phyloP scores from a whole-genome alignment of 495 filamentous ascomycete species.

The Aspergillus kassunensis region DNA sequence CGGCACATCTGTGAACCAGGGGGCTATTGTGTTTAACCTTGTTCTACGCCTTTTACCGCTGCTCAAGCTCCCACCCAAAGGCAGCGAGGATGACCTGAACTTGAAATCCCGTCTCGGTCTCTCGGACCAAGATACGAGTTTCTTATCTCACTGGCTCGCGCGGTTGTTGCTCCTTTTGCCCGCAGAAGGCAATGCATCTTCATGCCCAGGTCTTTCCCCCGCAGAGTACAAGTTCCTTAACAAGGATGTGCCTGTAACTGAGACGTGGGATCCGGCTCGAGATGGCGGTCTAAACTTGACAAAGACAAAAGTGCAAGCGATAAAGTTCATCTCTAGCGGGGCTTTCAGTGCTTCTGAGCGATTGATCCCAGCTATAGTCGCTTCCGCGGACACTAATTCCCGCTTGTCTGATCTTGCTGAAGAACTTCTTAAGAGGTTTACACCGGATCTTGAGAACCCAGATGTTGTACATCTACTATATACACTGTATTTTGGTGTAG shows the following conservation, averaged over 20 bases:
- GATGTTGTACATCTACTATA: conserved; percentile 60
- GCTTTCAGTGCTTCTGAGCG: conserved; percentile 76
- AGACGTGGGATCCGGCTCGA: conserved; percentile 61
- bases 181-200: conserved; percentile 34
- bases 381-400: conserved; percentile 76
- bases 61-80: conserved; percentile 68
- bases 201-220: conserved; percentile 64
- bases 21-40: conserved; percentile 75
- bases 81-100: conserved; percentile 68
- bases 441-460: conserved; percentile 64
- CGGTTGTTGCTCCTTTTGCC: conserved; percentile 72
- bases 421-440: conserved; percentile 74
- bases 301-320: conserved; percentile 61
- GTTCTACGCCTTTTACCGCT: conserved; percentile 69
- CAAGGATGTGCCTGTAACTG: conserved; percentile 51
- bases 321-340: conserved; percentile 73
- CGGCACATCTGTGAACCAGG: conserved; percentile 57
- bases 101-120: conserved; percentile 65
- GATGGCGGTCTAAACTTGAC: conserved; percentile 60
- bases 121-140: conserved; percentile 64
- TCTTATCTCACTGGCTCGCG: conserved; percentile 71
- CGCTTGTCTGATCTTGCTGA: conserved; percentile 76
- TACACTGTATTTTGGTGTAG: conserved; percentile 59
- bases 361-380: conserved; percentile 78
- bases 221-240: conserved; percentile 72